Percentiles rank a stretch among this genome's conserved stretches.
phyloP scores from a whole-genome alignment of 192 early-diverging fungal genomes.

The Geranomyces michiganensis region DNA sequence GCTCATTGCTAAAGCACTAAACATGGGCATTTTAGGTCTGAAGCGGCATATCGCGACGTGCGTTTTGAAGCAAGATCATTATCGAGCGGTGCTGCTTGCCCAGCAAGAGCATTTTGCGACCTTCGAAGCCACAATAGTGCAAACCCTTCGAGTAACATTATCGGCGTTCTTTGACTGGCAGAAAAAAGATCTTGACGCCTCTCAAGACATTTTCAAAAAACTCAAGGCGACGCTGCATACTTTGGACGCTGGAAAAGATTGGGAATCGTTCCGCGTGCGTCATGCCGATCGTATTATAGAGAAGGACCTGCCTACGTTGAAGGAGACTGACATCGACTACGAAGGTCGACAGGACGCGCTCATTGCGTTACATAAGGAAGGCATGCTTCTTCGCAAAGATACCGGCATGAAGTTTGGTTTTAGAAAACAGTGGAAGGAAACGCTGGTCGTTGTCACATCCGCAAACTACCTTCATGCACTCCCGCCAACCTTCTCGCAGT shows the following conservation, averaged over 20 bases:
- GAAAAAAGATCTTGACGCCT: constrained; percentile 19
- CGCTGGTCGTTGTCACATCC: constrained; percentile 44
- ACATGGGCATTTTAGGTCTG: constrained; percentile 37
- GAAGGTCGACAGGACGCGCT: constrained; percentile 34
- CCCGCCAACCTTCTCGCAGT: constrained; percentile 20
- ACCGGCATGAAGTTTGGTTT: constrained; percentile 40
- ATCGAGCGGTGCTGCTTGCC: constrained; percentile 34
- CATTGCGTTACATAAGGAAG: constrained; percentile 30
- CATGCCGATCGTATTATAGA: constrained; percentile 34
- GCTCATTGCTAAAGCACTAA: neutral
- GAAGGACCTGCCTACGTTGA: constrained; percentile 4
- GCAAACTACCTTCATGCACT: constrained; percentile 51
- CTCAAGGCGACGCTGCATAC: constrained; percentile 34
- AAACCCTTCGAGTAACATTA: constrained; percentile 45
- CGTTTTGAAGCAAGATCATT: constrained; percentile 44
- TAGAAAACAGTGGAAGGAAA: constrained; percentile 41
- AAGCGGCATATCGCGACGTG: constrained; percentile 45
- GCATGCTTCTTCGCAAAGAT: constrained; percentile 40
- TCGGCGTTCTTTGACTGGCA: constrained; percentile 49
- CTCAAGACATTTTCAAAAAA: constrained; percentile 30
- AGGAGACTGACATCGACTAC: constrained; percentile 18
- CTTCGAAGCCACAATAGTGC: constrained; percentile 49
- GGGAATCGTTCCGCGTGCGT: constrained; percentile 34
- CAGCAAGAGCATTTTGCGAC: constrained; percentile 51
- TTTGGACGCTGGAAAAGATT: constrained; percentile 48